Conservation (phyloP, 257 asterid species). For the Nicotiana obtusifolia region DNA sequence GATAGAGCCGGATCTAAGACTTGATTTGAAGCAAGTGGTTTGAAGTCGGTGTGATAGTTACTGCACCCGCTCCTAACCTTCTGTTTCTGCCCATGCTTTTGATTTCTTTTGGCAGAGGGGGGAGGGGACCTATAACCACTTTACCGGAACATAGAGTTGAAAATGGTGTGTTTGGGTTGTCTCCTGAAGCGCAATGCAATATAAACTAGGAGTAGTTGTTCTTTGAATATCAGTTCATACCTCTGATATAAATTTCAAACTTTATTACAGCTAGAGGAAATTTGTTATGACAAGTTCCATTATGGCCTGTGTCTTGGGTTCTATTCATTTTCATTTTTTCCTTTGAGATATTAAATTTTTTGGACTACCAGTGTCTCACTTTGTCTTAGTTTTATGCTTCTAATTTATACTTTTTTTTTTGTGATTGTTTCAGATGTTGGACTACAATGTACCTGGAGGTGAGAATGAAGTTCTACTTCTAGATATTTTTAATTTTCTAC, state of each 20-base stretch:
- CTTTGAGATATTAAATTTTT: background rate
- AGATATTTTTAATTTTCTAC: background rate
- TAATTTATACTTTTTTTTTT: constrained; percentile 9
- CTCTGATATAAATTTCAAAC: background rate
- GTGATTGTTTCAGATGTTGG: constrained; percentile 63
- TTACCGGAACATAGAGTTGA: background rate
- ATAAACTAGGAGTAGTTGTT: too few relatives aligned
- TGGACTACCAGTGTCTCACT: background rate
- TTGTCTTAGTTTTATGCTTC: background rate
- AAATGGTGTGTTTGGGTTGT: background rate
- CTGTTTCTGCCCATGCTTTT: background rate
- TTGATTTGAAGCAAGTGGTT: background rate
- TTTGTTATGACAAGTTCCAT: background rate
- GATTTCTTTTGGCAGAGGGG: background rate
- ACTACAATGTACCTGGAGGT: constrained; percentile 97
- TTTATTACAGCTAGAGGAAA: background rate
- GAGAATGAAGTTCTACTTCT: constrained; percentile 13
- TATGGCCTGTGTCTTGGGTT: background rate
- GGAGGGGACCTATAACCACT: background rate
- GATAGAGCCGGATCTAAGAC: background rate
- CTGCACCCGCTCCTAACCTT: background rate
- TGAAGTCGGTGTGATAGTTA: background rate
- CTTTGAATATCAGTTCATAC: too few relatives aligned
- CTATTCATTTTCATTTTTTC: background rate
- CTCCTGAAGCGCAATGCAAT: background rate